Percentiles rank a stretch among this genome's conserved stretches.
Evolutionary conservation across 805 yeast genomes (phyloP).

Genomic region (Pichia cabralensis): DNA sequence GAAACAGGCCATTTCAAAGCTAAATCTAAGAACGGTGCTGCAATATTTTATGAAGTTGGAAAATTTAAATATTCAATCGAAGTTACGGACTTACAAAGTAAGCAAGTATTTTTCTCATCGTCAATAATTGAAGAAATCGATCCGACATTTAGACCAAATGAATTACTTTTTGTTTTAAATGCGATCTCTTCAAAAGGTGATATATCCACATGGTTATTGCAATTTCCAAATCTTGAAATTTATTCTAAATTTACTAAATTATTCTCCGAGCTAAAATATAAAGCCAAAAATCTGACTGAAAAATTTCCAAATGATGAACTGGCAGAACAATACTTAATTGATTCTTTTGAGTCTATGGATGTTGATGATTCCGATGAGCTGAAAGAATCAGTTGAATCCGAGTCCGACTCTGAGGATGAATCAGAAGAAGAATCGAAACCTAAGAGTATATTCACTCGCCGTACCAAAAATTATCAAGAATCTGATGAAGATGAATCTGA

Average conservation of each 20-base stretch:
- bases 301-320: too few relatives aligned
- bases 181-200: too few relatives aligned
- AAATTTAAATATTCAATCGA: constrained; percentile 46
- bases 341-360: constrained; percentile 35
- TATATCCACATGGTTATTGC: constrained; percentile 60
- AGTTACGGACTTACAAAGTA: too few relatives aligned
- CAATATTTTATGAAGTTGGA: constrained; percentile 34
- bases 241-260: too few relatives aligned
- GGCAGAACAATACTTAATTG: constrained; percentile 49
- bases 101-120: too few relatives aligned
- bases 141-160: constrained; percentile 54
- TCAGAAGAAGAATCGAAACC: constrained; percentile 24
- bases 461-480: too few relatives aligned
- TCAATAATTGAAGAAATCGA: constrained; percentile 42
- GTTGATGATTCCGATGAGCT: constrained; percentile 13
- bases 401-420: constrained; percentile 21
- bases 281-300: too few relatives aligned
- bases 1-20: constrained; percentile 35
- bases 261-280: too few relatives aligned
- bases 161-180: constrained; percentile 57
- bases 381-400: constrained; percentile 15
- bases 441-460: not conserved
- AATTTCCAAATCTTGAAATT: too few relatives aligned
- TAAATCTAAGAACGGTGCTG: constrained; percentile 28
- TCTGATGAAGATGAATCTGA: constrained; percentile 31